phyloP scores from a whole-genome alignment of 1,284 basidiomycete species.

The Spongispora temasekensis region DNA sequence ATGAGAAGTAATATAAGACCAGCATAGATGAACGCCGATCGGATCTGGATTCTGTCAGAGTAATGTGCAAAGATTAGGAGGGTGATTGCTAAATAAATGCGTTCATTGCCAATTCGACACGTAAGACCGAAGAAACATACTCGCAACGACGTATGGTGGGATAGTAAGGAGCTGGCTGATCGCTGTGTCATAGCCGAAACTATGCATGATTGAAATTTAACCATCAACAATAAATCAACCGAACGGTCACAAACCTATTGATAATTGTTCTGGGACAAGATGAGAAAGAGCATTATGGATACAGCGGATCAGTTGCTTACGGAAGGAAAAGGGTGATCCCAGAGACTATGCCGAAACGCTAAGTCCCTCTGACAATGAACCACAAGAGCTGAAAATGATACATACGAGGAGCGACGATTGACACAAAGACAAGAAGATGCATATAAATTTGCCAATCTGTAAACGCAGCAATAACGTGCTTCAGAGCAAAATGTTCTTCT shows the following conservation, averaged over 20 bases:
- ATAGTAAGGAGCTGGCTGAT: constrained; percentile 69
- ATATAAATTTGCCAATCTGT: constrained; percentile 62
- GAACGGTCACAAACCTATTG: constrained; percentile 41
- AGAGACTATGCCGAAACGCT: constrained; percentile 37
- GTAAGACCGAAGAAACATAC: constrained; percentile 37
- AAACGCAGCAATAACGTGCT: constrained; percentile 54
- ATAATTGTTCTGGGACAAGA: constrained; percentile 57
- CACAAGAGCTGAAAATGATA: constrained; percentile 5
- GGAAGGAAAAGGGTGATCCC: constrained; percentile 70
- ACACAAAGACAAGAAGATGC: constrained; percentile 53
- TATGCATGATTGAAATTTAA: constrained; percentile 25
- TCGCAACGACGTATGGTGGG: constrained; percentile 65
- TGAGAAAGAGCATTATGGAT: background rate
- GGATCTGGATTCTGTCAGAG: constrained; percentile 59
- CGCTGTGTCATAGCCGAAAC: constrained; percentile 57
- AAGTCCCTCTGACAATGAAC: background rate
- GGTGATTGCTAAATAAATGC: constrained; percentile 44
- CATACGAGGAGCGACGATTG: constrained; percentile 59
- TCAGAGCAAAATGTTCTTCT: constrained; percentile 32
- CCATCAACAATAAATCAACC: background rate
- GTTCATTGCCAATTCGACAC: background rate
- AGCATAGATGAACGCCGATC: constrained; percentile 60
- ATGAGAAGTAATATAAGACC: constrained; percentile 55
- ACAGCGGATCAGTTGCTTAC: constrained; percentile 38
- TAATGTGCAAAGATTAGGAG: constrained; percentile 54